A percentile compares a stretch with the other conserved stretches of the same genome.
phyloP scores from a whole-genome alignment of 2,329 filamentous ascomycete species.

The Grosmannia clavigera region DNA sequence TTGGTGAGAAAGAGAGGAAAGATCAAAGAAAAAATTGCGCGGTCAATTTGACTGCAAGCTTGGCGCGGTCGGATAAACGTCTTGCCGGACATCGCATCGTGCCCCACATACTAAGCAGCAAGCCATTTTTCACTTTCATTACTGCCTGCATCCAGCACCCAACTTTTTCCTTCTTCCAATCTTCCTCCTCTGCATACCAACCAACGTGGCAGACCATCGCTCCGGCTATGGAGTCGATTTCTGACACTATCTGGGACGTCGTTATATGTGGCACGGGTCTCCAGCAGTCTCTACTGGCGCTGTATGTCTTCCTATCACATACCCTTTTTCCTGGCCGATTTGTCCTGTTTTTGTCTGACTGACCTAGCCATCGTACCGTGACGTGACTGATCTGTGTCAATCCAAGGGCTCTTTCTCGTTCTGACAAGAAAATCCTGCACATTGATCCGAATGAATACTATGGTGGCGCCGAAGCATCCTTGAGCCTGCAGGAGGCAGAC shows the following conservation, averaged over 20 bases:
- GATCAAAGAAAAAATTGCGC: neutral
- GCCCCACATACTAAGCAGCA: neutral
- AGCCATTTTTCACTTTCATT: neutral
- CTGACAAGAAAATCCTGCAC: conserved; percentile 82
- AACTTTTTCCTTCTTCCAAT: neutral
- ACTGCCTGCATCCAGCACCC: neutral
- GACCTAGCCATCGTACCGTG: conserved; percentile 39
- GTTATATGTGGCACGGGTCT: conserved; percentile 69
- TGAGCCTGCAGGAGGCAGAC: conserved; percentile 72
- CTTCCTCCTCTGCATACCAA: neutral
- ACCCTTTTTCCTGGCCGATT: conserved; percentile 5
- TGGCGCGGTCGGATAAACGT: conserved; percentile 4
- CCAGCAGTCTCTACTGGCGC: conserved; percentile 60
- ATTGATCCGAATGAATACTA: conserved; percentile 82
- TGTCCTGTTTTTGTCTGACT: conserved; percentile 47
- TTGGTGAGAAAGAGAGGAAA: conserved; percentile 18
- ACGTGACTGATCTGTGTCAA: neutral
- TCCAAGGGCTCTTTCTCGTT: conserved; percentile 80
- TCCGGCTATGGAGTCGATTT: conserved; percentile 56
- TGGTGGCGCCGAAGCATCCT: conserved; percentile 71
- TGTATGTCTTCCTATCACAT: conserved; percentile 18
- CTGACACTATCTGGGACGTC: conserved; percentile 66
- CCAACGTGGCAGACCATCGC: neutral
- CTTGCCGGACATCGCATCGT: neutral
- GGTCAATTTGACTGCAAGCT: neutral